Percentiles rank a stretch among this genome's conserved stretches.
Conservation (phyloP, 441 rosid genomes). For the Brassica balearica region DNA sequence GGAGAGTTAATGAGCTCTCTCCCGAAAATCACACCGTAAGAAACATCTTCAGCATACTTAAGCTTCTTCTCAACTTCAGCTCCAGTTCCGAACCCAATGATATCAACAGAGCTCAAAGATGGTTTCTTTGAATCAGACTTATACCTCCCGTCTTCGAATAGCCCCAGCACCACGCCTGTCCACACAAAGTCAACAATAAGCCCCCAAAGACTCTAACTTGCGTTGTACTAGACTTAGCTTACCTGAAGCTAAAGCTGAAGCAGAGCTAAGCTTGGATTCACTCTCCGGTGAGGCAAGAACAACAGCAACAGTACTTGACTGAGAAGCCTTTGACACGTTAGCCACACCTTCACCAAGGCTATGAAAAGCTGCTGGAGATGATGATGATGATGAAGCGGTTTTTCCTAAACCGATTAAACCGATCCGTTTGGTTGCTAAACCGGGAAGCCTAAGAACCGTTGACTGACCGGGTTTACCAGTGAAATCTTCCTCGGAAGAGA, state of each 20-base stretch:
- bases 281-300: conserved; percentile 67
- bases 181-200: conserved; percentile 17
- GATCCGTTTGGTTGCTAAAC: conserved; percentile 75
- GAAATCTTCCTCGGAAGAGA: conserved; percentile 86
- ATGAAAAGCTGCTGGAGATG: conserved; percentile 52
- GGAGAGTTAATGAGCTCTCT: conserved; percentile 83
- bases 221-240: neutral
- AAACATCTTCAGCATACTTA: conserved; percentile 75
- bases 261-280: conserved; percentile 67
- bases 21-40: conserved; percentile 78
- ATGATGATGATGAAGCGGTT: conserved; percentile 55
- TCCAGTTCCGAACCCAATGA: conserved; percentile 86
- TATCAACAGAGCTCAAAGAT: conserved; percentile 71
- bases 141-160: conserved; percentile 77
- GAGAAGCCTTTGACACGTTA: conserved; percentile 65
- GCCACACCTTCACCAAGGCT: conserved; percentile 79
- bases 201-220: conserved; percentile 8
- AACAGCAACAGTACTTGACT: conserved; percentile 62
- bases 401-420: conserved; percentile 83
- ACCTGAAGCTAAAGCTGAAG: conserved; percentile 86
- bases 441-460: conserved; percentile 74
- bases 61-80: conserved; percentile 79
- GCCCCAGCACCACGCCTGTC: conserved; percentile 71
- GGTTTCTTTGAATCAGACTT: conserved; percentile 81
- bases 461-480: conserved; percentile 81